phyloP scores from a whole-genome alignment of 768 basidiomycete genomes.

The Phaffia tasmanica region DNA sequence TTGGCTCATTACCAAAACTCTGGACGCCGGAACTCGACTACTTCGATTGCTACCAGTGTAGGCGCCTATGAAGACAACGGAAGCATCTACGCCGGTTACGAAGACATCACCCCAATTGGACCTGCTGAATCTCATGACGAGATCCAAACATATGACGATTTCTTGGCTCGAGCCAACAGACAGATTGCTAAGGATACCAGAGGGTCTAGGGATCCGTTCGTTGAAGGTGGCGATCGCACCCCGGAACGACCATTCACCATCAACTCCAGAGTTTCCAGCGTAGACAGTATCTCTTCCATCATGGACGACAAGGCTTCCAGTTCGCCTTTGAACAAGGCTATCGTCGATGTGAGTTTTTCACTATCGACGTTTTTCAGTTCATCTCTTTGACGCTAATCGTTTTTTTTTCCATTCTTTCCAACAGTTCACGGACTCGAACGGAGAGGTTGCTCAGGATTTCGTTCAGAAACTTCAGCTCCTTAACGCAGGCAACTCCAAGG shows the following conservation, averaged over 20 bases:
- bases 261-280: conserved; percentile 68
- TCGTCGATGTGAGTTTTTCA: conserved; percentile 54
- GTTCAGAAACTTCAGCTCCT: conserved; percentile 69
- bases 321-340: conserved; percentile 83
- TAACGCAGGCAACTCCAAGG: conserved; percentile 75
- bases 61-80: conserved; percentile 53
- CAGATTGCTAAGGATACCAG: conserved; percentile 70
- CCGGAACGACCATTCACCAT: conserved; percentile 66
- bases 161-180: conserved; percentile 73
- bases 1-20: background rate
- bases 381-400: background rate
- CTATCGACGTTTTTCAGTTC: background rate
- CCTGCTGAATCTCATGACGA: conserved; percentile 13
- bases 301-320: conserved; percentile 78
- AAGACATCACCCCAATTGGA: conserved; percentile 26
- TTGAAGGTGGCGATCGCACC: conserved; percentile 47
- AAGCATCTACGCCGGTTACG: conserved; percentile 26
- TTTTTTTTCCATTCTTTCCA: conserved; percentile 12
- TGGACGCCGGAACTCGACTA: conserved; percentile 23
- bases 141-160: conserved; percentile 54
- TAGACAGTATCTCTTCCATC: conserved; percentile 84
- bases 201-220: conserved; percentile 64
- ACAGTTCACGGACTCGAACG: conserved; percentile 90
- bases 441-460: conserved; percentile 80
- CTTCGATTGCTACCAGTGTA: conserved; percentile 34